Percentiles rank a stretch among this genome's conserved stretches.
phyloP scores from a whole-genome alignment of 495 filamentous ascomycete genomes.

The Penicillium daleae region DNA sequence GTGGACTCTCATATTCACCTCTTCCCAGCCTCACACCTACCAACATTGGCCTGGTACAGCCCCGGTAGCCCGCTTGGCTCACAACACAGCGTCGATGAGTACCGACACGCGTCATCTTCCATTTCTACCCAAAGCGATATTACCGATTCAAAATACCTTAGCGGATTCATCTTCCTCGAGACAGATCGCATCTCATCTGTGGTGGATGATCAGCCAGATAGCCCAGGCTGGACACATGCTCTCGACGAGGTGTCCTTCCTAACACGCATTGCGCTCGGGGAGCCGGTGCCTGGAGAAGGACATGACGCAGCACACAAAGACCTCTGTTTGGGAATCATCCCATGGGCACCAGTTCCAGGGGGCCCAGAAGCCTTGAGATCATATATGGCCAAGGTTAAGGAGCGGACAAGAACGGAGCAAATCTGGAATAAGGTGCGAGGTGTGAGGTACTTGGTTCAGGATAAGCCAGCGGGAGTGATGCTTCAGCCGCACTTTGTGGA shows the following conservation, averaged over 20 bases:
- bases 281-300: conserved; percentile 61
- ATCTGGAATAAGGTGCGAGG: conserved; percentile 64
- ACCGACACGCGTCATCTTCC: conserved; percentile 38
- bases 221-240: conserved; percentile 56
- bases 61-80: conserved; percentile 57
- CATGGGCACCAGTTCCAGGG: conserved; percentile 77
- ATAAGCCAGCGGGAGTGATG: conserved; percentile 67
- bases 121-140: conserved; percentile 13
- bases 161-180: conserved; percentile 81
- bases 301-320: conserved; percentile 52
- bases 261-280: conserved; percentile 63
- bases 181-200: conserved; percentile 71
- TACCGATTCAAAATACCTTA: conserved; percentile 33
- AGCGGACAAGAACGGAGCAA: conserved; percentile 31
- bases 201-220: conserved; percentile 33
- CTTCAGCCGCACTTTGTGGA: conserved; percentile 63
- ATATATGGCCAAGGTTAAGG: conserved; percentile 54
- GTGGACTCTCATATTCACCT: conserved; percentile 91
- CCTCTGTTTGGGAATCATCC: conserved; percentile 68
- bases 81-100: conserved; percentile 67
- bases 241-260: conserved; percentile 74
- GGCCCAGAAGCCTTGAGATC: conserved; percentile 52
- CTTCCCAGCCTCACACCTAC: conserved; percentile 66
- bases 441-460: conserved; percentile 81
- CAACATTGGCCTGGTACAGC: conserved; percentile 65